Evolutionary conservation across 73 alveolate species (phyloP), one percentile per base, ranked within the genome.

Genomic region (Paramecium sexaurelia): DNA sequence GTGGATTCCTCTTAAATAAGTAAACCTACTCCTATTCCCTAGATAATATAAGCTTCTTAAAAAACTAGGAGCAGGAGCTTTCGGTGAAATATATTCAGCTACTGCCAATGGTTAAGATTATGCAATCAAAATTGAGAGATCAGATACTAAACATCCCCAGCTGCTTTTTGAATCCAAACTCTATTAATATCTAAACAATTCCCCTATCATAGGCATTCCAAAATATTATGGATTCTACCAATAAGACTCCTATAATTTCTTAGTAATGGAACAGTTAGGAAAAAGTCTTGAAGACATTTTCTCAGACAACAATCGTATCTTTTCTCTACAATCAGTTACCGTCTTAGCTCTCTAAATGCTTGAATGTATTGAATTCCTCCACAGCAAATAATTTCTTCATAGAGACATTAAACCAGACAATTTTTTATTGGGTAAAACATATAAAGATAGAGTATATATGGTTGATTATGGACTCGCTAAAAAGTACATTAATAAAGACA

Each of bases 371-470:
- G 99, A 96, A 87, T 95, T 91, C 86, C 55, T 96, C 7, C 99
- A 97, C 78, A 95, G 95, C 47, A 97, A 93, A 85, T 95, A 97
- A 69, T 97, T 94, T 87, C 91, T 98, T 24, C 99, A 98, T 94
- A 75, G 99, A 51, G 99, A 98, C 93, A 96, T 98, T 1, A 98
- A 98, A 78, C 99, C 99, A 13, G 99, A 98, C 56, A 98, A 98
- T 85, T 98, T 98, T 95, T 92, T 98, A 17, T 96, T 97, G 95
- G 99, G 99, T 43, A 66, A 95, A 40, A 94, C 96, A 26, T 94
- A 96, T 82, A 96, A 94, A 84, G 94, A 97, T 82, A 89, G 93
- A 41, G 95, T 97, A n/a, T 95, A 98, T 87, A 75, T 97, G 93
- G 97, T 98, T 19, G 99, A 98, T 92, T 97, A 95, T 90, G 99